Percentiles rank a stretch among this genome's conserved stretches.
Evolutionary conservation across 2,329 filamentous ascomycete species (phyloP).

Genomic region (Graphiopsis chlorocephala): DNA sequence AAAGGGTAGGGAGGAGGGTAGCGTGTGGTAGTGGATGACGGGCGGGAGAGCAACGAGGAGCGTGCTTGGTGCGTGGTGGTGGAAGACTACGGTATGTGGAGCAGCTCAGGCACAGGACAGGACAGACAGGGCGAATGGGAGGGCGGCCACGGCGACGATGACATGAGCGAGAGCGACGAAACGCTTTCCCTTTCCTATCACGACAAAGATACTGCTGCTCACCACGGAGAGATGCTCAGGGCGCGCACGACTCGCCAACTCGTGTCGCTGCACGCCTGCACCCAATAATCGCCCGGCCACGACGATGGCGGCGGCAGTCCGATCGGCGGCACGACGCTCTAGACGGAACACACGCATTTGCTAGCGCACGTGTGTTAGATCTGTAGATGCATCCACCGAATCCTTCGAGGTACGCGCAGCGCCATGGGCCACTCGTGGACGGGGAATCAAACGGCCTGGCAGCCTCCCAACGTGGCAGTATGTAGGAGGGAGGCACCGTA

Average conservation of each 20-base stretch:
- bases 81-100: neutral
- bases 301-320: neutral
- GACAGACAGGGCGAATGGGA: neutral
- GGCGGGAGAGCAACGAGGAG: constrained; percentile 1
- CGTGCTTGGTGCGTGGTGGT: neutral
- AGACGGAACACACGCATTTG: constrained; percentile 2
- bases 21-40: neutral
- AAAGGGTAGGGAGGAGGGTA: neutral
- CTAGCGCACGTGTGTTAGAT: constrained; percentile 7
- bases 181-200: neutral
- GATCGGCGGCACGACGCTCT: constrained; percentile 6
- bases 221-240: neutral
- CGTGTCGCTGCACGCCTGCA: neutral
- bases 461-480: neutral
- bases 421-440: neutral
- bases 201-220: neutral
- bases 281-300: neutral
- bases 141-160: neutral
- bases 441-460: neutral
- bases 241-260: neutral
- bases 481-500: neutral
- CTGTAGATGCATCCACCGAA: constrained; percentile 11
- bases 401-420: constrained; percentile 3
- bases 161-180: neutral
- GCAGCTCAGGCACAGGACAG: neutral